Evolutionary conservation across 2,329 filamentous ascomycete species (phyloP).

Genomic region (Triangularia verruculosa): DNA sequence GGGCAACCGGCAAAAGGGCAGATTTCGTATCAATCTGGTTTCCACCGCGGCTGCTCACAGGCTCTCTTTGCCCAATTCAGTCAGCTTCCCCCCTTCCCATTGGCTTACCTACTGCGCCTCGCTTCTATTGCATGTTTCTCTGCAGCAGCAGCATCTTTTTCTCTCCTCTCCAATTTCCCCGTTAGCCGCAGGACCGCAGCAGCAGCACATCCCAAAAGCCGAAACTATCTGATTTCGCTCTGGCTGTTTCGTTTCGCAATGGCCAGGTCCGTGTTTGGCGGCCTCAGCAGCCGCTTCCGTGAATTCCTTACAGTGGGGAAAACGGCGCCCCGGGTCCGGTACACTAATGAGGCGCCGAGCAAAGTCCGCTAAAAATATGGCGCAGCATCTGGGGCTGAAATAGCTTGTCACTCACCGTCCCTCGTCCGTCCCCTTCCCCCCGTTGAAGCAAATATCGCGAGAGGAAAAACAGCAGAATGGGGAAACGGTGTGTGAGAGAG

Average conservation of each 20-base stretch:
- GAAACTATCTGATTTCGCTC: neutral
- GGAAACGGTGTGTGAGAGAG: neutral
- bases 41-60: slow-evolving; percentile 21
- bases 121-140: neutral
- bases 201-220: slow-evolving; percentile 10
- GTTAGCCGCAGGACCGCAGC: slow-evolving; percentile 12
- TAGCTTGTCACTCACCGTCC: slow-evolving; percentile 11
- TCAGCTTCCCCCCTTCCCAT: neutral
- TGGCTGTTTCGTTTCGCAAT: slow-evolving; percentile 2
- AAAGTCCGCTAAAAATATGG: slow-evolving; percentile 23
- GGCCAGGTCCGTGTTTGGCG: neutral
- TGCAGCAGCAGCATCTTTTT: too few species aligned
- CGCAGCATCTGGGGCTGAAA: slow-evolving; percentile 28
- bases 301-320: slow-evolving; percentile 1
- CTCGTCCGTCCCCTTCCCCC: slow-evolving; percentile 11
- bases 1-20: slow-evolving; percentile 9
- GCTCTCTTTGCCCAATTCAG: neutral
- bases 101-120: neutral
- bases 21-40: slow-evolving; percentile 14
- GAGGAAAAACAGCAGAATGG: neutral
- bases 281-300: neutral
- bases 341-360: slow-evolving; percentile 14
- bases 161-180: too few species aligned
- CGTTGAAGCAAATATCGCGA: slow-evolving; percentile 2
- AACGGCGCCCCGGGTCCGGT: slow-evolving; percentile 13